Evolutionary conservation across 768 basidiomycete genomes (phyloP), one percentile per base, ranked within the genome.

Genomic region (Panaeolus papilionaceus): DNA sequence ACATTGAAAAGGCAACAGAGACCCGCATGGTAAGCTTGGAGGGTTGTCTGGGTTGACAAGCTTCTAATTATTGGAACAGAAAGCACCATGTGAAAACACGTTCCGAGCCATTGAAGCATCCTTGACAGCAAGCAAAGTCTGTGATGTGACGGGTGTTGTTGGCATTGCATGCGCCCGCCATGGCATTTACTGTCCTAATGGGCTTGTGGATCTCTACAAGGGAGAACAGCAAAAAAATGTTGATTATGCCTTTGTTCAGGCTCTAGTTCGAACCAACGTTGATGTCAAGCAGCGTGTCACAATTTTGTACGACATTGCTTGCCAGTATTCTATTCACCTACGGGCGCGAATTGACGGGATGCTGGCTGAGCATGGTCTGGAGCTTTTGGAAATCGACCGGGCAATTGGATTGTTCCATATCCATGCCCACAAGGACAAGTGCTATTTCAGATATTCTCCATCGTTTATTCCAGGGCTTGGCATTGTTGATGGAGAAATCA

Each of bases 241-340:
- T 2, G 72, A 78, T 49, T 78, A 74, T 58, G 66, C 72, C 0
- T 66, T 76, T 14, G 72, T 68, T n/a, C 69, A 75, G 2, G 73
- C 72, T 0, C 10, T 80, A 0, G 49, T 39, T 0, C 70, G 72
- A 11, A 64, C 69, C 0, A 66, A 65, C 1, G 39, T 64, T 1
- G 40, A 28, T 9, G 2, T n/a, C 3, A 40, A 26, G 4, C 38
- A 26, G 47, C 3, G 62, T 45, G 2, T 38, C 0, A 1, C 72
- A 0, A 45, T 77, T 4, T 74, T 77, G 0, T 79, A 80, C 67
- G 77, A 79, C 69, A 72, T 79, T 8, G 67, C 68, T 3, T 80
- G 77, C 38, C 68, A 76, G 47, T 79, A 74, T 67, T 51, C n/a
- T 0, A 42, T 70, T 0, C 67, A 75, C 38, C 72, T 78, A 37